These are phyloP conservation scores for Calendula officinalis DNA, from an alignment of 129 eudicot genomes.

Conservation along the genomic window DNA sequence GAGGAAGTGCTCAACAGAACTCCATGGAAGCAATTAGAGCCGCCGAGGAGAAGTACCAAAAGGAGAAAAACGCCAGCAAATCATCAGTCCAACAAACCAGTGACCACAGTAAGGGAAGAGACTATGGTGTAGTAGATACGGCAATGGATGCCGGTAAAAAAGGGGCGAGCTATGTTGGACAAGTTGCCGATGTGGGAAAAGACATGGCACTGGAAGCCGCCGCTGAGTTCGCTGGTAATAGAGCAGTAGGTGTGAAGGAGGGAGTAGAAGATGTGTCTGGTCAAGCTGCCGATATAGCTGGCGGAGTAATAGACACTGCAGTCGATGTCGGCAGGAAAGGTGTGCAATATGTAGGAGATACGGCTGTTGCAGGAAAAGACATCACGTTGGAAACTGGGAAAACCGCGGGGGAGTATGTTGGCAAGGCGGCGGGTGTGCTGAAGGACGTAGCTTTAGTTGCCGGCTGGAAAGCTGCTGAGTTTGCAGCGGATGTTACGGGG, in stretches of 20 bases:
- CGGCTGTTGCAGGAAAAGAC: background rate
- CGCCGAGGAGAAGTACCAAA: slow-evolving; percentile 49
- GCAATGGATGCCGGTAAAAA: slow-evolving; percentile 15
- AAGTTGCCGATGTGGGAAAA: slow-evolving; percentile 41
- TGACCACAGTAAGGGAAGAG: slow-evolving; percentile 16
- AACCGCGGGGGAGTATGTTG: too few relatives aligned
- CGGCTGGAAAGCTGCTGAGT: too few relatives aligned
- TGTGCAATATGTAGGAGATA: background rate
- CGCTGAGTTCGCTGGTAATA: slow-evolving; percentile 29
- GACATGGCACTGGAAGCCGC: slow-evolving; percentile 40
- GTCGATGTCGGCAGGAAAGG: slow-evolving; percentile 3
- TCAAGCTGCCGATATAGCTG: background rate
- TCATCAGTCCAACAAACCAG: slow-evolving; percentile 8
- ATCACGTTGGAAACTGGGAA: background rate
- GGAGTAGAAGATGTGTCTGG: background rate
- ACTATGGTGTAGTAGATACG: background rate
- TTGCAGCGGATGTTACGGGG: background rate
- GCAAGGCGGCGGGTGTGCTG: slow-evolving; percentile 11
- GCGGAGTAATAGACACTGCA: background rate
- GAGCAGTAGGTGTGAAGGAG: background rate
- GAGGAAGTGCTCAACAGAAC: slow-evolving; percentile 62
- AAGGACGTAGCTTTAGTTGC: slow-evolving; percentile 51
- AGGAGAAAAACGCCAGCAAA: slow-evolving; percentile 22
- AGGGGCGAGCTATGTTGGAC: slow-evolving; percentile 45
- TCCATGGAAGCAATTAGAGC: slow-evolving; percentile 62